A percentile compares a stretch with the other conserved stretches of the same genome.
phyloP scores from a whole-genome alignment of 1,284 basidiomycete genomes.

The Cutaneotrichosporon cyanovorans region DNA sequence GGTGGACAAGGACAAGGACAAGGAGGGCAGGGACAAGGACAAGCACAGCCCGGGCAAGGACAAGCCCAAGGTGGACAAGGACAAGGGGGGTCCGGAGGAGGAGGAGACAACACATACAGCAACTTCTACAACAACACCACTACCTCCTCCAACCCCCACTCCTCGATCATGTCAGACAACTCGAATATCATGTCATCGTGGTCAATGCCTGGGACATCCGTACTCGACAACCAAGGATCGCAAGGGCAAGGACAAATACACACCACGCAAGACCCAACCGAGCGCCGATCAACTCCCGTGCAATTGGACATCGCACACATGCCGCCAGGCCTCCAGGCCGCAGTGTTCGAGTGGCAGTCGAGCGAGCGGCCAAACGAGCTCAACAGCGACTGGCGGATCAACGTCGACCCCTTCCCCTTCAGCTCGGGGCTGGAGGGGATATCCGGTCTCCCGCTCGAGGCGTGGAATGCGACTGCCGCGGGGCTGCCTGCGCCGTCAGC shows the following conservation, averaged over 20 bases:
- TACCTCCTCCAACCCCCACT: not conserved
- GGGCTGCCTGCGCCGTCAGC: not conserved
- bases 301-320: too few species aligned
- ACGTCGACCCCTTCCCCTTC: constrained; percentile 13
- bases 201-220: not conserved
- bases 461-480: constrained; percentile 8
- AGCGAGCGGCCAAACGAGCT: too few species aligned
- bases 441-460: constrained; percentile 8
- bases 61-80: too few species aligned
- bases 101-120: not conserved
- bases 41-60: too few species aligned
- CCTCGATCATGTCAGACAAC: not conserved
- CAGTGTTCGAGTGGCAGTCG: too few species aligned
- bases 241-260: not conserved
- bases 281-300: too few species aligned
- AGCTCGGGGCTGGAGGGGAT: constrained; percentile 15
- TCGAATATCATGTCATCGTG: not conserved
- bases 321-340: too few species aligned
- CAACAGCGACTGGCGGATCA: constrained; percentile 7
- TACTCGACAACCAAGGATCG: too few species aligned
- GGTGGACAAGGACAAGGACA: too few species aligned
- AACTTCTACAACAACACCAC: not conserved
- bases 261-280: too few species aligned
- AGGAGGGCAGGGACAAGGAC: too few species aligned
- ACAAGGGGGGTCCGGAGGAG: too few species aligned